These are phyloP conservation scores for Pichia exigua DNA, from an alignment of 805 yeast species.

Conservation along the genomic window DNA sequence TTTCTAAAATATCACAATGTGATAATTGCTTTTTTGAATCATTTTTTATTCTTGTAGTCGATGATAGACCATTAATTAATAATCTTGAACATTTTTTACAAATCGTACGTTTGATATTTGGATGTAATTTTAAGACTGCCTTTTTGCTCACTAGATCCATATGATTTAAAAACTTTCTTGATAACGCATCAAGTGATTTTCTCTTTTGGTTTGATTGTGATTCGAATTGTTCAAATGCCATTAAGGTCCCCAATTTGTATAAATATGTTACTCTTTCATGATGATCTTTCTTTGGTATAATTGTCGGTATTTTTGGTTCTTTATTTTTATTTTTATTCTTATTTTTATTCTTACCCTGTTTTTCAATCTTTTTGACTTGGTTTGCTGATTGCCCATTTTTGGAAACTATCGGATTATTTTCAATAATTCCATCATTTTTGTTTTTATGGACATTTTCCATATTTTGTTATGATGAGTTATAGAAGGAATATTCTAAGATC, in stretches of 20 bases:
- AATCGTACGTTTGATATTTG: slow-evolving; percentile 54
- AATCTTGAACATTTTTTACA: slow-evolving; percentile 61
- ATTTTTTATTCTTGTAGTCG: slow-evolving; percentile 35
- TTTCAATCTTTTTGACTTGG: not conserved
- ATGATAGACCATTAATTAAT: slow-evolving; percentile 41
- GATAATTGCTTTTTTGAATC: slow-evolving; percentile 26
- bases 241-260: slow-evolving; percentile 43
- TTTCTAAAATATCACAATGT: slow-evolving; percentile 40
- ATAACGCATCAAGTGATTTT: slow-evolving; percentile 32
- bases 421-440: not conserved
- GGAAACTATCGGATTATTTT: not conserved
- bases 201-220: not conserved
- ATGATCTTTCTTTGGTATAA: slow-evolving; percentile 48
- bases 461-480: not conserved
- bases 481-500: too few relatives aligned
- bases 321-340: not conserved
- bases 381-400: not conserved
- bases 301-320: slow-evolving; percentile 28
- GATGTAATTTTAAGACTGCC: slow-evolving; percentile 56
- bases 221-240: slow-evolving; percentile 21
- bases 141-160: slow-evolving; percentile 59
- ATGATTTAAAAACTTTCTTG: slow-evolving; percentile 47
- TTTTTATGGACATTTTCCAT: not conserved
- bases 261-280: slow-evolving; percentile 52
- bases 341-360: not conserved